Evolutionary conservation across 108 stramenopile genomes (phyloP), one percentile per base, ranked within the genome.

Genomic region (Nitzschia sp.): DNA sequence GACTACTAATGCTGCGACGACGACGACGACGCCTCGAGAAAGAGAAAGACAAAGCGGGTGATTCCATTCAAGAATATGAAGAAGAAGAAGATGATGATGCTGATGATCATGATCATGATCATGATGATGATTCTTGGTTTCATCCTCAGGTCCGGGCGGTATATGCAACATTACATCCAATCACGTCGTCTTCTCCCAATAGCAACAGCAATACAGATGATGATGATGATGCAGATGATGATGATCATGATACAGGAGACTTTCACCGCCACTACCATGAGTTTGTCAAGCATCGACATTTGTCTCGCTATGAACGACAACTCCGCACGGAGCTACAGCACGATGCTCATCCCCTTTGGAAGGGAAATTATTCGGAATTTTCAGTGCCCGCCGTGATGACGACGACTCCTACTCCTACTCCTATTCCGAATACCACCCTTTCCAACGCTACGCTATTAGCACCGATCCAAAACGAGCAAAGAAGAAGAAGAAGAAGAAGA

Each of bases 241-340:
- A 1, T 17, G 4, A 58, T 6, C 35, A 68, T 21, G 17, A 19
- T 23, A n/a, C n/a, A n/a, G n/a, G n/a, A n/a, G n/a, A n/a, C n/a
- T n/a, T n/a, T n/a, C n/a, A n/a, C n/a, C 53, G 26, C 22, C 30
- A 31, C 56, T 60, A 56, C 29, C 60, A 55, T 35, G 68, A 82
- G 11, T 82, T 82, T 75, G 68, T 73, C 19, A 23, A 30, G 44
- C 56, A 61, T 45, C 83, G 83, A 31, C 83, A 84, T 58, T 71
- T 80, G 62, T 77, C 76, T 27, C 75, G 79, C 0, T 75, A 66
- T 58, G 83, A 84, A 56, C 73, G 66, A 36, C 25, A 29, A 2
- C 60, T 68, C 53, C 75, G 83, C 4, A 28, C 17, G 17, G 21
- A 66, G 35, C 35, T 59, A 4, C 30, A 15, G 8, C 23, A 71